Percentiles rank a stretch among this genome's conserved stretches.
phyloP scores from a whole-genome alignment of 1,284 basidiomycete genomes.

The Fomitopsis pinicola region DNA sequence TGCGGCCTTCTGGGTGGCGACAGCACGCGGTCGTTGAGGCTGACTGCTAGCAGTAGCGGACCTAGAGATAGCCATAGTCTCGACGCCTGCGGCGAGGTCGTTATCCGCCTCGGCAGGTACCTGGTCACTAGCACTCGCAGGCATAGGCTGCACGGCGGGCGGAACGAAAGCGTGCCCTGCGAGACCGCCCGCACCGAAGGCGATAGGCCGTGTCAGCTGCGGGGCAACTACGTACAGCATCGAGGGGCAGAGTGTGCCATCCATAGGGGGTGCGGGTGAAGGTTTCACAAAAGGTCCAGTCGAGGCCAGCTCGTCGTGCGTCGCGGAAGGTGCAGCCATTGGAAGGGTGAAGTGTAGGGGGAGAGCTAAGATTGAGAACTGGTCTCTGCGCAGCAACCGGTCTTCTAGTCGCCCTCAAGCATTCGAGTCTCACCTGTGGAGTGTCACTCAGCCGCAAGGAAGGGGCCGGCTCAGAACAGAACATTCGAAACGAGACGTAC shows the following conservation, averaged over 20 bases:
- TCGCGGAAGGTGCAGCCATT: neutral
- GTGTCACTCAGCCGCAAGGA: too few species aligned
- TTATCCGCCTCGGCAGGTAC: neutral
- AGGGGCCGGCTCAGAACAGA: too few species aligned
- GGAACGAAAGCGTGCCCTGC: neutral
- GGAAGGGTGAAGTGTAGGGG: too few species aligned
- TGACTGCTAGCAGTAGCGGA: neutral
- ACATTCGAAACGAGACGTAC: too few species aligned
- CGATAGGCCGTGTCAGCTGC: neutral
- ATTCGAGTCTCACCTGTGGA: neutral
- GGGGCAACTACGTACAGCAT: neutral
- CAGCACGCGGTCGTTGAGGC: neutral
- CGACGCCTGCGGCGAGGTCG: neutral
- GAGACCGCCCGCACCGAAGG: neutral
- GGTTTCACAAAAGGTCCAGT: neutral
- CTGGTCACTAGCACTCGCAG: neutral
- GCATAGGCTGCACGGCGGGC: neutral
- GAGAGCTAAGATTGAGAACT: neutral
- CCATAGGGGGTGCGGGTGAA: neutral
- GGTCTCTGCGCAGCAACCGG: neutral
- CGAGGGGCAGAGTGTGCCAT: neutral
- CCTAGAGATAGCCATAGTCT: neutral
- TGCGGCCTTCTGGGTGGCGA: neutral
- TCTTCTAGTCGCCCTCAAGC: neutral
- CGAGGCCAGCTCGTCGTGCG: neutral